These are phyloP conservation scores for Babesia bovis DNA, from an alignment of 169 alveolate species.

Conservation along the genomic window DNA sequence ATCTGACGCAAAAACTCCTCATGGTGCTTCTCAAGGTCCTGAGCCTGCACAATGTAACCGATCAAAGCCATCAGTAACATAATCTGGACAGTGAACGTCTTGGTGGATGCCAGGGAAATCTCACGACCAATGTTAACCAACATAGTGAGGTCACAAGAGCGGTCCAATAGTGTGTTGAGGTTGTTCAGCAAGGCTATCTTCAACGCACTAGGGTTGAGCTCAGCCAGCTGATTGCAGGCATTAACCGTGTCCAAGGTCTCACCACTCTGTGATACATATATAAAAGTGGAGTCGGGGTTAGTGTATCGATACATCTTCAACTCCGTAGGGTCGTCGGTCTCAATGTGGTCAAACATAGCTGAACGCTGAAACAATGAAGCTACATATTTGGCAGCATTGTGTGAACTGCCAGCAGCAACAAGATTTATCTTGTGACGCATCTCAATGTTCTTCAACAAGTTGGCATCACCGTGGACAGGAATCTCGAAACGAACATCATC, in stretches of 20 bases:
- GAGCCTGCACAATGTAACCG: conserved; percentile 32
- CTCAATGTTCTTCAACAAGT: conserved; percentile 63
- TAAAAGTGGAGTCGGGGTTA: conserved; percentile 85
- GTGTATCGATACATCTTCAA: conserved; percentile 72
- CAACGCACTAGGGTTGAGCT: conserved; percentile 51
- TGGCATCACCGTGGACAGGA: conserved; percentile 35
- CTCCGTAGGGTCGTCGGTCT: conserved; percentile 89
- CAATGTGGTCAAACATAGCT: conserved; percentile 44
- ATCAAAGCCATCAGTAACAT: conserved; percentile 23
- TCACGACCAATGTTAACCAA: conserved; percentile 96
- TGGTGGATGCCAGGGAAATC: conserved; percentile 96
- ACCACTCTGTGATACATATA: conserved; percentile 91
- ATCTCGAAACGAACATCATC: conserved; percentile 27
- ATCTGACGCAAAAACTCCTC: conserved; percentile 65
- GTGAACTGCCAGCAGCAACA: conserved; percentile 93
- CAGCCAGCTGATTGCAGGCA: conserved; percentile 34
- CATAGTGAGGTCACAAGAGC: conserved; percentile 85
- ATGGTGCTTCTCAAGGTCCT: conserved; percentile 46
- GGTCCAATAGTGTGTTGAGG: conserved; percentile 85
- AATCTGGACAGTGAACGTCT: conserved; percentile 91
- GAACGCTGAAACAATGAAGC: conserved; percentile 83
- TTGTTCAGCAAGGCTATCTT: conserved; percentile 87
- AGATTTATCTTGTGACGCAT: conserved; percentile 80
- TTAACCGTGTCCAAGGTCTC: conserved; percentile 91
- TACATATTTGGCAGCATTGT: conserved; percentile 88